Base-by-base conservation (phyloP, 129 eudicot genomes). In the Escallonia herrerae region DNA sequence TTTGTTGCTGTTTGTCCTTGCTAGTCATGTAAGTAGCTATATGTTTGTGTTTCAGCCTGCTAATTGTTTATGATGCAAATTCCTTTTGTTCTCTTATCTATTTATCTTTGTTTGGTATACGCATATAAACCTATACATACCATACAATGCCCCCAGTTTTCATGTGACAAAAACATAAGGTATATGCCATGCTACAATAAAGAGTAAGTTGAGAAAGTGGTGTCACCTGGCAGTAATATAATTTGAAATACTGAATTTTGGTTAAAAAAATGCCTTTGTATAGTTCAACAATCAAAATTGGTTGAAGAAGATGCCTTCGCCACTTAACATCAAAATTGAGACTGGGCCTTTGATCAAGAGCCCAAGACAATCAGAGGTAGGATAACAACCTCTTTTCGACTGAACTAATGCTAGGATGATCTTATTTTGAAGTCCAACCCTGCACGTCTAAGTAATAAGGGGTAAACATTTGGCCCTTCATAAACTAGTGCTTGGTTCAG, bases 1-100 rank as follows among this genome's bases (percentile, higher is more conserved):
- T 72, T 72, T 91, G 79, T 74, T 91, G 65, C 85, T 94, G 96
- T 87, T 84, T 73, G 69, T 87, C 71, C 95, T 91, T 63, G 91
- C 97, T 65, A 87, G 97, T 63, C 97, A 91, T 81, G 96, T 91
- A 81, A 74, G 90, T 76, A 75, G 52, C 65, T 67, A 41, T 54
- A 9, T 64, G n/a, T 49, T 69, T 62, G 33, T 15, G 43, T 56
- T 46, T 65, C 62, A 12, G 47, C 46, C 51, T 39, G 43, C 43
- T 51, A 43, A 12, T 43, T 12, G n/a, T 43, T 37, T 62, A 45
- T 8, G 22, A 61, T 64, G 10, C n/a, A 44, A 37, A 47, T 56
- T 59, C 45, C 45, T 58, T 71, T 63, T 63, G 9, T 22, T 63
- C 22, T 38, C 37, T 51, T 51, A 10, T 6, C 56, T 51, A 4